Percentiles rank a stretch among this genome's conserved stretches.
Conservation (phyloP, 352 stramenopile species). For the Halophytophthora polymorphica region DNA sequence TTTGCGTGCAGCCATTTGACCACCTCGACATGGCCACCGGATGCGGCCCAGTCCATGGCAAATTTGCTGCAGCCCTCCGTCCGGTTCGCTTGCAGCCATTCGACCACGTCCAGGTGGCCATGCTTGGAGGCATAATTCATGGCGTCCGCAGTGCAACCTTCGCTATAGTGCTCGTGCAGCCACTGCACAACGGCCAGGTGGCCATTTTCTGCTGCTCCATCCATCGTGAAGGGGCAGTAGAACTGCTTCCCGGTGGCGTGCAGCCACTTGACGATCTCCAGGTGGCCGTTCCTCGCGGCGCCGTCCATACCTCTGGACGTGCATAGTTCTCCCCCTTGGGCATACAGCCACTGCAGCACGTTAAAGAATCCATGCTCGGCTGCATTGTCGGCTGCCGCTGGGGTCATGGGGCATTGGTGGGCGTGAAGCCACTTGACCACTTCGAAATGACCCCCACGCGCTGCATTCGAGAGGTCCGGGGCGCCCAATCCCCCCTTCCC, state of each 20-base stretch:
- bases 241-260: slow-evolving; percentile 5
- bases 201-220: slow-evolving; percentile 14
- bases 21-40: slow-evolving; percentile 11
- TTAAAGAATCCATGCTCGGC: slow-evolving; percentile 15
- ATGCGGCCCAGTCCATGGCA: slow-evolving; percentile 14
- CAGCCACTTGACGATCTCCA: slow-evolving; percentile 10
- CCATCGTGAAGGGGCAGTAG: slow-evolving; percentile 18
- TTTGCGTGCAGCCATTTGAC: no score
- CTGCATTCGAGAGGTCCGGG: slow-evolving; percentile 9
- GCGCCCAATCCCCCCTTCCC: slow-evolving; percentile 2
- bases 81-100: slow-evolving; percentile 14
- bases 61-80: slow-evolving; percentile 9
- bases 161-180: slow-evolving; percentile 11
- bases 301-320: slow-evolving; percentile 7
- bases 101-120: slow-evolving; percentile 11
- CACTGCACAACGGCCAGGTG: slow-evolving; percentile 20
- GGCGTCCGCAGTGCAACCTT: slow-evolving; percentile 15
- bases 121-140: slow-evolving; percentile 14
- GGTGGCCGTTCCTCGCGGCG: slow-evolving; percentile 11
- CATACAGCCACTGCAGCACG: slow-evolving; percentile 10
- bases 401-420: slow-evolving; percentile 5
- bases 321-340: slow-evolving; percentile 3
- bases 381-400: slow-evolving; percentile 15
- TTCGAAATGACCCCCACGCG: slow-evolving; percentile 8
- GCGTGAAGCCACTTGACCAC: slow-evolving; percentile 15